Base-by-base conservation (phyloP, 2,329 filamentous ascomycete genomes). In the Aspergillus japonicus region DNA sequence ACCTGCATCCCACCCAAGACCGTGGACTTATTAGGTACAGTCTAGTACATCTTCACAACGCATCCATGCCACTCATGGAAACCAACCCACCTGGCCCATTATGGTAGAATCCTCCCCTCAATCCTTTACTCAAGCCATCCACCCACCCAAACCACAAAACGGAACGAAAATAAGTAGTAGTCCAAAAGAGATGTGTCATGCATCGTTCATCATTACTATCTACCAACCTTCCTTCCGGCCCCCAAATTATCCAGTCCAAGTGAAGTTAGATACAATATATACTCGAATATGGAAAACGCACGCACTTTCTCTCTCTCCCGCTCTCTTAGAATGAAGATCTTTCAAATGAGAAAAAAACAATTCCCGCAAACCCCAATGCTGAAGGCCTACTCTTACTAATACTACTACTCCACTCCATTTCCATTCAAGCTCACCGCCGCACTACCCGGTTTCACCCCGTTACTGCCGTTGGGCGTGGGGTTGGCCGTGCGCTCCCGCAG, bases 401-500 rank as follows among this genome's bases (percentile, higher is more conserved):
- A 10, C 26, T 29, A 29, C 26, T 44, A 44, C 39, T 44, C 39
- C 14, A 44, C 39, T 16, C 39, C 39, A 19, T 19, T 44, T 1
- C 39, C 39, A 44, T 44, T 44, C 39, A 44, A 19, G 16, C 39
- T 44, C 14, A 44, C 39, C 39, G 39, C 39, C 39, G 39, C 39
- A 44, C 39, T 44, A 19, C 39, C 39, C 14, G 16, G 16, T 44
- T 44, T 44, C 39, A 19, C 39, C 39, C 39, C 39, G 6, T 44
- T 44, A 44, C 16, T 44, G 16, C 16, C 33, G 33, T 35, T 35
- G 33, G 33, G 11, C 11, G 33, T 16, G 33, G 72, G 71, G 53
- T 74, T 75, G 6, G 65, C 76, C 12, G 83, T 84, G 64, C 91
- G 82, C 74, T 96, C 92, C 49, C 93, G 82, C 81, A 97, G 87